phyloP scores from a whole-genome alignment of 257 asterid species.

The Ocimum tenuiflorum region DNA sequence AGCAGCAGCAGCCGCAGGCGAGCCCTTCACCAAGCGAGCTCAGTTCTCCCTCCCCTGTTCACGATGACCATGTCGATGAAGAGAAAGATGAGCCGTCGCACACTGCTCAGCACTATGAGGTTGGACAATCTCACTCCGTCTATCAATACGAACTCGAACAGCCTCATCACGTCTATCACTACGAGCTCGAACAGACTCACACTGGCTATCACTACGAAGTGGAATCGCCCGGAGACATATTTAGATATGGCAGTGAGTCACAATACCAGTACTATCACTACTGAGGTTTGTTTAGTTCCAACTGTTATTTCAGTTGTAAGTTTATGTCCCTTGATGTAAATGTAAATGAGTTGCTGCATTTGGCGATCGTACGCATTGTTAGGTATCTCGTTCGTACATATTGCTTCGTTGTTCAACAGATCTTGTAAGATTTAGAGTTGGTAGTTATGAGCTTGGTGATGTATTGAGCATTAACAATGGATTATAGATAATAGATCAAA shows the following conservation, averaged over 20 bases:
- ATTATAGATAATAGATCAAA: no score
- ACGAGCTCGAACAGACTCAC: constrained; percentile 35
- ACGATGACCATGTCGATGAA: constrained; percentile 16
- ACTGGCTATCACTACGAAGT: constrained; percentile 33
- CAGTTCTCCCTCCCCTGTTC: constrained; percentile 47
- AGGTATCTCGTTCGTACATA: no score
- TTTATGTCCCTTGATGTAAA: no score
- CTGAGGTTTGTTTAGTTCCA: constrained; percentile 26
- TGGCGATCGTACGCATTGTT: no score
- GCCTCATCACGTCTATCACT: constrained; percentile 33
- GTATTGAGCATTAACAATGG: no score
- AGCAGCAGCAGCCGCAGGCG: neutral
- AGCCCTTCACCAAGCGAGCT: constrained; percentile 43
- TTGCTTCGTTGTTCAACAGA: no score
- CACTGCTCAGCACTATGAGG: constrained; percentile 43
- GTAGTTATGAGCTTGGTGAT: no score
- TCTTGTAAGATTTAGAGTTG: no score
- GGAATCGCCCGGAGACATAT: constrained; percentile 25
- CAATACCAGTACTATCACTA: constrained; percentile 43
- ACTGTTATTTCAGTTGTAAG: no score
- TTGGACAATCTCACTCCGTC: constrained; percentile 29
- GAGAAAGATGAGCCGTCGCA: constrained; percentile 36
- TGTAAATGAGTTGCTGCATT: no score
- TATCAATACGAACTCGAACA: constrained; percentile 39
- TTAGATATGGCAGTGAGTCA: constrained; percentile 31